Evolutionary conservation across 2,329 filamentous ascomycete genomes (phyloP).

Genomic region (Corinectria fuckeliana): DNA sequence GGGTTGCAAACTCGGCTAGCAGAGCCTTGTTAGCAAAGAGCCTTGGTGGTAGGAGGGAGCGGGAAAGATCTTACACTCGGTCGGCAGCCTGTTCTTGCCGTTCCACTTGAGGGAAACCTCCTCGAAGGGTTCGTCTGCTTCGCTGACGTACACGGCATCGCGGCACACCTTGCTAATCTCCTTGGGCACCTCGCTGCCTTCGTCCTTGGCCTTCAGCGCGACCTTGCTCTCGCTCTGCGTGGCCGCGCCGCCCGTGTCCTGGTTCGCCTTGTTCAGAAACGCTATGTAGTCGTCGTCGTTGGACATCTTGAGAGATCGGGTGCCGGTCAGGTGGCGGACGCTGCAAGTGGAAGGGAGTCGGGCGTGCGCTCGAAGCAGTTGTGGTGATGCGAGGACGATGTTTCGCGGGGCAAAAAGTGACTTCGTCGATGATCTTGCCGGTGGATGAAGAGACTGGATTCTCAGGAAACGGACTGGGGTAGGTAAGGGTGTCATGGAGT

Average conservation of each 20-base stretch:
- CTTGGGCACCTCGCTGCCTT: slow-evolving; percentile 65
- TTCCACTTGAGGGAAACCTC: slow-evolving; percentile 72
- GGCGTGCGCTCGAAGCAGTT: background rate
- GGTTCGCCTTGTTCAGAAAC: slow-evolving; percentile 88
- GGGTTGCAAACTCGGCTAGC: slow-evolving; percentile 71
- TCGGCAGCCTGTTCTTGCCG: slow-evolving; percentile 59
- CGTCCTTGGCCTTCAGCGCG: slow-evolving; percentile 60
- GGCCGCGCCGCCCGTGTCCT: slow-evolving; percentile 59
- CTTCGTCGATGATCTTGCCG: slow-evolving; percentile 1
- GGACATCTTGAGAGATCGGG: slow-evolving; percentile 58
- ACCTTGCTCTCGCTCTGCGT: slow-evolving; percentile 27
- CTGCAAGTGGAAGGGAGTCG: slow-evolving; percentile 4
- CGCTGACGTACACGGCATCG: slow-evolving; percentile 74
- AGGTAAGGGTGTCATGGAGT: slow-evolving; percentile 28
- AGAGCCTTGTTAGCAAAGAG: slow-evolving; percentile 2
- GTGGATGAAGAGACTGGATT: slow-evolving; percentile 1
- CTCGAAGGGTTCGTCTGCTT: slow-evolving; percentile 86
- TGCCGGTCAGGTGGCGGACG: slow-evolving; percentile 30
- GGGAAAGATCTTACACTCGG: slow-evolving; percentile 60
- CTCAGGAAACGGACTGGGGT: slow-evolving; percentile 14
- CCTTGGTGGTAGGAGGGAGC: background rate
- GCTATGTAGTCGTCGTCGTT: slow-evolving; percentile 83
- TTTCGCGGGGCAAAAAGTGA: background rate
- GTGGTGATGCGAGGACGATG: background rate
- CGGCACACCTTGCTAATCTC: slow-evolving; percentile 57